Evolutionary conservation across 305 asterid genomes (phyloP).

Genomic region (Caryopteris hybrid): DNA sequence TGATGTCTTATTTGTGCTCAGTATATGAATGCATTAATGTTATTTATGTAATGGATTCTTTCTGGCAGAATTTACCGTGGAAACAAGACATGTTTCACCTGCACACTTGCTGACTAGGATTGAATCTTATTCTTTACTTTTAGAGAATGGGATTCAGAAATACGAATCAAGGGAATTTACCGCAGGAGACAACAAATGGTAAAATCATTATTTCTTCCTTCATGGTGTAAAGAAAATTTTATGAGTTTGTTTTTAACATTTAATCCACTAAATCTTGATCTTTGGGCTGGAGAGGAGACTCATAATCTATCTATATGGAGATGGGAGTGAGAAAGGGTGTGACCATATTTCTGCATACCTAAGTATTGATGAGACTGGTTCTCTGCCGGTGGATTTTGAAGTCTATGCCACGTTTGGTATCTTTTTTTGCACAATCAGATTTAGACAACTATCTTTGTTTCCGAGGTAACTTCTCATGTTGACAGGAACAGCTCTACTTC

Average conservation of each 20-base stretch:
- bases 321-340: not conserved
- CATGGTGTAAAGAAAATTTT: too few relatives aligned
- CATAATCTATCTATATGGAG: not conserved
- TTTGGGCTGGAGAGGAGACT: conserved; percentile 14
- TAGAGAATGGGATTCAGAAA: not conserved
- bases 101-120: conserved; percentile 11
- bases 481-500: not conserved
- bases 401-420: conserved; percentile 15
- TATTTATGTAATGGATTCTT: too few relatives aligned
- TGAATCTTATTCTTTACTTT: conserved; percentile 6
- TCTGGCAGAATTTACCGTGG: not conserved
- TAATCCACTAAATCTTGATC: too few relatives aligned
- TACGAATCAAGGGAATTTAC: not conserved
- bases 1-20: too few relatives aligned
- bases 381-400: conserved; percentile 15
- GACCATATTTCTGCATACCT: conserved; percentile 6
- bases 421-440: conserved; percentile 16
- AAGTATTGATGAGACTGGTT: not conserved
- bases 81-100: conserved; percentile 12
- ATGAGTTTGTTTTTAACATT: too few relatives aligned
- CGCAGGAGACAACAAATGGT: conserved; percentile 20
- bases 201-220: too few relatives aligned
- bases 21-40: too few relatives aligned
- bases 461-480: conserved; percentile 16
- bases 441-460: conserved; percentile 8